phyloP scores from a whole-genome alignment of 208 protist species.

The Trypanosoma cruzi region DNA sequence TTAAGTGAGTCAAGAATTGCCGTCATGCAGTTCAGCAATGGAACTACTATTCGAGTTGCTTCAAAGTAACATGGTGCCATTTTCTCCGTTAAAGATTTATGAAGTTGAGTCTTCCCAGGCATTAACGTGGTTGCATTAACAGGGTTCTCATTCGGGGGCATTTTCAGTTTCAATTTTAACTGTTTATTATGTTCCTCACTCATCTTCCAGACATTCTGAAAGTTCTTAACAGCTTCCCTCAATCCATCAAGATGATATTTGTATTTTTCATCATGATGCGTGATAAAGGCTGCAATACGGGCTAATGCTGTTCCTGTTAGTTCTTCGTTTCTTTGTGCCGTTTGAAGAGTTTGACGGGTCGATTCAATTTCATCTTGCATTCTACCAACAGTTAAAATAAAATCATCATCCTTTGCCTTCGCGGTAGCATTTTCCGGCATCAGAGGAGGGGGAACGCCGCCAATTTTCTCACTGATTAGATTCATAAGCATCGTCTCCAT shows the following conservation, averaged over 20 bases:
- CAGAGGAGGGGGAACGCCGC: background rate
- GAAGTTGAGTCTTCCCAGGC: background rate
- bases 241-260: conserved; percentile 2
- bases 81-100: conserved; percentile 4
- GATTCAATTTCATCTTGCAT: conserved; percentile 11
- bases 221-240: background rate
- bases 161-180: conserved; percentile 19
- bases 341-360: conserved; percentile 8
- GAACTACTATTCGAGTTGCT: background rate
- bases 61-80: conserved; percentile 21
- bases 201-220: conserved; percentile 6
- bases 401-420: background rate
- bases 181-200: conserved; percentile 13
- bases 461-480: conserved; percentile 12
- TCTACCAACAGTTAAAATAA: background rate
- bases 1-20: conserved; percentile 7
- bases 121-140: background rate
- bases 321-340: conserved; percentile 10
- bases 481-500: conserved; percentile 6
- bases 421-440: background rate
- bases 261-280: conserved; percentile 11
- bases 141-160: background rate
- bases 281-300: conserved; percentile 24
- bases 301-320: conserved; percentile 16
- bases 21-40: conserved; percentile 9